Base-by-base conservation (phyloP, 1,284 basidiomycete genomes). In the Ustilago trichophora region DNA sequence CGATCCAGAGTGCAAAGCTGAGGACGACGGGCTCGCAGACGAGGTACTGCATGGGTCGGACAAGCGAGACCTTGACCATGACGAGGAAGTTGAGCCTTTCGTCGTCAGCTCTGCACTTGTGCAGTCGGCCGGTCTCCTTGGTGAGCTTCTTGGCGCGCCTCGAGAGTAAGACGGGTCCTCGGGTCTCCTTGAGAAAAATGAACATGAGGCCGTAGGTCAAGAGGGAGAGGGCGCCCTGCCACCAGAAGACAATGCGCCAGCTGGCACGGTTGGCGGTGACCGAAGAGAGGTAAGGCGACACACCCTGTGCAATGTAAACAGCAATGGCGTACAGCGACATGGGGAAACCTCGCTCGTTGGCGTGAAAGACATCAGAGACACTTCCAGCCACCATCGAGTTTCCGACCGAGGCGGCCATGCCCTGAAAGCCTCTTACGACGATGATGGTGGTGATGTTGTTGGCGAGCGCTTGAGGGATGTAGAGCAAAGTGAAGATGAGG, bases 11-110 rank as follows among this genome's bases (percentile, higher is more conserved):
- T 1, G 81, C 76, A 40, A 85, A 72, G 9, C 82, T 82, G 3
- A 79, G 57, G 1, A 84, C 83, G 62, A 85, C 83, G 0, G 84
- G 84, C 52, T 85, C 85, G 13, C 83, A 83, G 40, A 81, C 50
- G 37, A 85, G 81, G 59, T 81, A 81, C 16, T 67, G 48, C 50
- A 78, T 55, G 3, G 76, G 81, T 0, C 81, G 46, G 0, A 75
- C 54, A 13, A 82, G 62, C 18, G 82, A 82, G 0, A 77, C 63
- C 22, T 64, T 68, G 52, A 83, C 55, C 52, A 83, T 60, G 36
- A 65, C 65, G 10, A 44, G n/a, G 40, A 82, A 71, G 31, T 55
- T 73, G 21, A 48, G 46, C 27, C 72, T 47, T 37, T 77, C 76
- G 27, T 78, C 78, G 40, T 74, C 76, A 6, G 82, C 78, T 15